These are phyloP conservation scores for Calocybe gambosa DNA, from an alignment of 1,284 basidiomycete species.

Conservation along the genomic window DNA sequence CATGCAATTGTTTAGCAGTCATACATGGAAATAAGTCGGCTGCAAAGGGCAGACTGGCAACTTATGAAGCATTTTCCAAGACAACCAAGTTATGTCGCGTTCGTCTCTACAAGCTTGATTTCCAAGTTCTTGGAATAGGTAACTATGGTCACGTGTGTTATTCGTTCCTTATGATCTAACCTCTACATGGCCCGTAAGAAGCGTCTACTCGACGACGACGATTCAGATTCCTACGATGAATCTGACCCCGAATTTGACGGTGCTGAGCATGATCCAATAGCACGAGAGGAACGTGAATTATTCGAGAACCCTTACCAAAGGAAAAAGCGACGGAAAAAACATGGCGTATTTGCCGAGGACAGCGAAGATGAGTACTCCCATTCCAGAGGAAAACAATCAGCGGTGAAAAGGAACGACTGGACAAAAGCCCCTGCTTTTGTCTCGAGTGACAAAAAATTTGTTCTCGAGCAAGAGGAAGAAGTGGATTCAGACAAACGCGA, in stretches of 20 bases:
- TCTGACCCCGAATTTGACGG: slow-evolving; percentile 43
- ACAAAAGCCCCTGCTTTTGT: slow-evolving; percentile 80
- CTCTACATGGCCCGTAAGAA: slow-evolving; percentile 75
- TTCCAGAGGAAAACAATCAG: background rate
- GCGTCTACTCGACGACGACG: slow-evolving; percentile 69
- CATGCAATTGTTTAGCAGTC: slow-evolving; percentile 11
- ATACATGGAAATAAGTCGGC: background rate
- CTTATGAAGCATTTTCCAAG: no score
- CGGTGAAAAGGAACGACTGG: slow-evolving; percentile 48
- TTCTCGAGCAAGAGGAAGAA: slow-evolving; percentile 38
- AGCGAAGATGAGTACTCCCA: slow-evolving; percentile 53
- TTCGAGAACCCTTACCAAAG: slow-evolving; percentile 76
- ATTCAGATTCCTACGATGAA: slow-evolving; percentile 58
- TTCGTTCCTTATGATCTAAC: background rate
- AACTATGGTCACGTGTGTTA: background rate
- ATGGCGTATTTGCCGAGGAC: slow-evolving; percentile 78
- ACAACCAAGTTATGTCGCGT: no score
- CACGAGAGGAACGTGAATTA: slow-evolving; percentile 69
- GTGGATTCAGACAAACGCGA: slow-evolving; percentile 35
- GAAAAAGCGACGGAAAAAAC: slow-evolving; percentile 67
- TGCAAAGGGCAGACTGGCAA: background rate
- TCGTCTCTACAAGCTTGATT: no score
- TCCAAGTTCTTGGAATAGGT: no score
- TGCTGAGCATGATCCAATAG: slow-evolving; percentile 62
- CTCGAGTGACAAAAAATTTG: slow-evolving; percentile 48